Conservation (phyloP, 257 asterid genomes). For the Solanum chiquidenum region DNA sequence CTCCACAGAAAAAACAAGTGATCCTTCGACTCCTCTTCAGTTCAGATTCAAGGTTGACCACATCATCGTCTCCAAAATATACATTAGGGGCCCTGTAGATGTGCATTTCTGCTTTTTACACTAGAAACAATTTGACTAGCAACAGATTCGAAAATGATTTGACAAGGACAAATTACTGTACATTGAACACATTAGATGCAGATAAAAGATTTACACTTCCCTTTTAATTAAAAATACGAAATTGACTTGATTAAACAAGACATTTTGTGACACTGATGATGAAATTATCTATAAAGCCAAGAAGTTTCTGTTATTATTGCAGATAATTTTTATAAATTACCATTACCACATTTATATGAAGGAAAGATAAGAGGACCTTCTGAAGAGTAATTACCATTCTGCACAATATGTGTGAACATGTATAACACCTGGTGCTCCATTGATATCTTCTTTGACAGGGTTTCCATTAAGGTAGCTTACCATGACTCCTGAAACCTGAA, state of each 20-base stretch:
- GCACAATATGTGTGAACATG: slow-evolving; percentile 70
- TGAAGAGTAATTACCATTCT: slow-evolving; percentile 58
- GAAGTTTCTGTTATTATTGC: neutral
- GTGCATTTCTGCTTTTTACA: neutral
- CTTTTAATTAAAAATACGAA: neutral
- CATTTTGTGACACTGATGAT: neutral
- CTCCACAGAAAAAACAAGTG: slow-evolving; percentile 71
- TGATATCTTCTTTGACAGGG: slow-evolving; percentile 22
- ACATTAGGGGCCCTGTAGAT: slow-evolving; percentile 92
- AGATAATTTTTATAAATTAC: neutral
- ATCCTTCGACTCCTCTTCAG: slow-evolving; percentile 72
- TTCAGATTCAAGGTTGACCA: slow-evolving; percentile 71
- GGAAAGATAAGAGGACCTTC: neutral
- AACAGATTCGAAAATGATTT: neutral
- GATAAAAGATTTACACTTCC: neutral
- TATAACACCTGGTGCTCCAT: slow-evolving; percentile 26
- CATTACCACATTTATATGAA: neutral
- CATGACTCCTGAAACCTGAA: slow-evolving; percentile 71
- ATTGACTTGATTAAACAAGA: neutral
- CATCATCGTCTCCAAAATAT: slow-evolving; percentile 54
- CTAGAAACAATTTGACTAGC: neutral
- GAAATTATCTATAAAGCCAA: neutral
- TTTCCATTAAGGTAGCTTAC: slow-evolving; percentile 62
- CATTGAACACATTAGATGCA: neutral
- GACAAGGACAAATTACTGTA: neutral